Base-by-base conservation (phyloP, 2,329 filamentous ascomycete genomes). In the Alternaria rosae region DNA sequence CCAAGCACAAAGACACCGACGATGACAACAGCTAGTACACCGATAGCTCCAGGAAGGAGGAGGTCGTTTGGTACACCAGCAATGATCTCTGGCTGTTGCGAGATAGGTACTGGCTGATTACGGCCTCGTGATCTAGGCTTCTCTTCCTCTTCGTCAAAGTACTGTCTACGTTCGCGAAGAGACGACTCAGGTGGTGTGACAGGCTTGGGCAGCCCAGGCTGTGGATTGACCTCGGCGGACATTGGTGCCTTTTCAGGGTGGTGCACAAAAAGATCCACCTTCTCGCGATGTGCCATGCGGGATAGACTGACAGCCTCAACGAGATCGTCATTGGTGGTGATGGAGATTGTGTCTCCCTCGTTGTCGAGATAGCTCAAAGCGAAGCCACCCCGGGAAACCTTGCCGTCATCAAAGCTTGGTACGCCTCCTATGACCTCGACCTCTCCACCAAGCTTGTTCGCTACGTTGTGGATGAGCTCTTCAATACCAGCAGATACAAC, bases 261-360 rank as follows among this genome's bases (percentile, higher is more conserved):
- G 78, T 99, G 95, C 12, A 98, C 94, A 73, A 97, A 98, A 15
- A 99, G 86, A 74, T 99, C 95, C 20, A 99, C 95, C 85, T 99
- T 99, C 70, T 98, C 95, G 47, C 89, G 89, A 70, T 85, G 88
- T 47, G 87, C 86, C 61, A 91, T 89, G 62, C 92, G 90, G 5
- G 94, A 92, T 26, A 98, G 86, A 20, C 90, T 85, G 69, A 99
- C 92, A 2, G 95, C 93, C 80, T 99, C 95, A 3, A 95, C 82
- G 43, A 99, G 86, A 77, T 99, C 95, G 68, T 94, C 91, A 75
- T 98, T 93, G 0, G 94, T 97, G 11, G 95, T 99, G 77, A 99
- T 97, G 42, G 94, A 97, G 15, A 99, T 93, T 1, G 92, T 94
- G 77, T 99, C 95, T 59, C 95, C 94, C 77, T 99, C 95, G 71